Base-by-base conservation (phyloP, 768 basidiomycete genomes). In the Boletus speciosus region DNA sequence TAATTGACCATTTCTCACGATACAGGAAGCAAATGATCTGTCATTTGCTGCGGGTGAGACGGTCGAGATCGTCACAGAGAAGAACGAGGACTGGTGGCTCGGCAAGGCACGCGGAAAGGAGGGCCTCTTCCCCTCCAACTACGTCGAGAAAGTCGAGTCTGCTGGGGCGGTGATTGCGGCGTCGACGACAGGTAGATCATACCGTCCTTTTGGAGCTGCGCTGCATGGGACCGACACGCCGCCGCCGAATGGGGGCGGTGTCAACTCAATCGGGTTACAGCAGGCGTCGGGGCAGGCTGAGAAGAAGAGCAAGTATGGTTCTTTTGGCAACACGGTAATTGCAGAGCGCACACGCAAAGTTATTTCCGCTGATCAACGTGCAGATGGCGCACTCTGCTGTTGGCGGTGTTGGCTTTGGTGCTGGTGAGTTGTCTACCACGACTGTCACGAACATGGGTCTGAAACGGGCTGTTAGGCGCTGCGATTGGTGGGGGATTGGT, bases 81-180 rank as follows among this genome's bases (percentile, higher is more conserved):
- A 83, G 42, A 92, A 93, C 54, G 76, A 76, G 4, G 93, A 94
- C 67, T 94, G 93, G 93, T 96, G 90, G 91, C 81, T 79, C 8
- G 92, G 93, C 27, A 76, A 70, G 55, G 62, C 78, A 52, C 78
- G 84, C 34, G 85, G 84, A 25, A 77, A 73, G 54, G 79, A 85
- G 51, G 92, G 86, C 5, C 77, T 93, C 36, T 90, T 94, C 76
- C 93, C 92, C 0, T 79, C 86, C 12, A 82, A 81, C 58, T 81
- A 90, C 50, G 87, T 90, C 38, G 83, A 90, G 72, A 84, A 80
- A 62, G 54, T 85, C 29, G 63, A 62, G 23, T 45, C 53, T 45
- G 19, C 19, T 19, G 19, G 19, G 19, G 19, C 19, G 19, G 19
- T 19, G 19, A 19, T 19, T 19, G 15, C 21, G 15, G 21, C 38